Percentiles rank a stretch among this genome's conserved stretches.
These are phyloP conservation scores for Cryptosporidium viatorum DNA, from an alignment of 169 alveolate species.

Conservation along the genomic window DNA sequence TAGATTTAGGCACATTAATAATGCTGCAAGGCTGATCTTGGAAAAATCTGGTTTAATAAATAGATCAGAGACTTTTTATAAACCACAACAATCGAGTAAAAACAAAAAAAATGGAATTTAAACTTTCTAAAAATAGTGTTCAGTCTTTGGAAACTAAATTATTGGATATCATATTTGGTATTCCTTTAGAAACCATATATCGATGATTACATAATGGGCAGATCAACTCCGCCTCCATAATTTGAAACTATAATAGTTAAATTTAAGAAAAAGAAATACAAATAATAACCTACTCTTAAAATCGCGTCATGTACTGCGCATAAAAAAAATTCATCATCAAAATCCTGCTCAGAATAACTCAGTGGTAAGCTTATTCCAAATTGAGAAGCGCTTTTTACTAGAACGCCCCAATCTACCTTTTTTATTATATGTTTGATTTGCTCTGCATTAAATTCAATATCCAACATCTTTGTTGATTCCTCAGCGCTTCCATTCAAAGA, in stretches of 20 bases:
- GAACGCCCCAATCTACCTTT: slow-evolving; percentile 80
- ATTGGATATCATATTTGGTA: slow-evolving; percentile 77
- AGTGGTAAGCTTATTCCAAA: slow-evolving; percentile 76
- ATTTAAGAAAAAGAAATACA: slow-evolving; percentile 40
- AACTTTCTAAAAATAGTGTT: neutral
- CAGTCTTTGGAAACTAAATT: neutral
- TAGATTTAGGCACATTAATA: slow-evolving; percentile 77
- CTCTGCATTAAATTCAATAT: slow-evolving; percentile 68
- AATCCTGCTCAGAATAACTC: slow-evolving; percentile 68
- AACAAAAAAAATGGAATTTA: neutral
- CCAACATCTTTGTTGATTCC: slow-evolving; percentile 54
- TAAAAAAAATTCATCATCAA: slow-evolving; percentile 76
- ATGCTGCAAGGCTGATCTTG: slow-evolving; percentile 75
- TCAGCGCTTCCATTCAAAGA: slow-evolving; percentile 19
- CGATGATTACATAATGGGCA: slow-evolving; percentile 77
- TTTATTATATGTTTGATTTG: slow-evolving; percentile 54
- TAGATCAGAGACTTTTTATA: neutral
- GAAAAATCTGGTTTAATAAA: slow-evolving; percentile 74
- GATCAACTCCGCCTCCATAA: slow-evolving; percentile 77
- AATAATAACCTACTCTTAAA: slow-evolving; percentile 37
- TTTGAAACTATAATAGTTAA: slow-evolving; percentile 68
- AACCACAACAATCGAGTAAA: neutral
- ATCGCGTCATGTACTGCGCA: slow-evolving; percentile 65
- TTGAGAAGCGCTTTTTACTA: slow-evolving; percentile 74
- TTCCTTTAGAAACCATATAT: slow-evolving; percentile 78